A percentile compares a stretch with the other conserved stretches of the same genome.
Conservation (phyloP, 495 filamentous ascomycete species). For the Penicillium parvum region DNA sequence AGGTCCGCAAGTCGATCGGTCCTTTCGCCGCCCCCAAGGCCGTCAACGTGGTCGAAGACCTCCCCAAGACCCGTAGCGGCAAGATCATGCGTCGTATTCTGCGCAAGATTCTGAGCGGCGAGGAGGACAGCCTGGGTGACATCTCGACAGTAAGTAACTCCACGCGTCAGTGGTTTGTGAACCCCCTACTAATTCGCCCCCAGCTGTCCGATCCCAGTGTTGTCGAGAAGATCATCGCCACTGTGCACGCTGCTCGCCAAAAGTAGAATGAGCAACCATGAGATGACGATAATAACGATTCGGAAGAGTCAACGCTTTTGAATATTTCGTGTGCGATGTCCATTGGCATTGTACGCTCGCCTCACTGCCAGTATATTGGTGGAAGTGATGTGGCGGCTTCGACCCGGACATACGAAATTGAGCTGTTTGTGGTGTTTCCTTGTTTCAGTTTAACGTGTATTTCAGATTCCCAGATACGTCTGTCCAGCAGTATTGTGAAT, state of each 20-base stretch:
- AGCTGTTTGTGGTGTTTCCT: constrained; percentile 1
- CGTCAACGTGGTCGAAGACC: constrained; percentile 81
- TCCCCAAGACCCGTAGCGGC: constrained; percentile 93
- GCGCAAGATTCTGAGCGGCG: constrained; percentile 91
- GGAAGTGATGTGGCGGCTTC: neutral
- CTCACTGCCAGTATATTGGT: neutral
- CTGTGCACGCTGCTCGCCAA: constrained; percentile 61
- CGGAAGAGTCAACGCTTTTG: constrained; percentile 11
- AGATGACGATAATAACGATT: constrained; percentile 24
- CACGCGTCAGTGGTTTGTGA: too few species aligned
- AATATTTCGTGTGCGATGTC: neutral
- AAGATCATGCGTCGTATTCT: constrained; percentile 99
- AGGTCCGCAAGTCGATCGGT: constrained; percentile 94
- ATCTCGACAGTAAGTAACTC: constrained; percentile 71
- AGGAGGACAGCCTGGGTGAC: constrained; percentile 96
- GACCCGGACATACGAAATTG: constrained; percentile 4
- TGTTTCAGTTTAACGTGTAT: constrained; percentile 13
- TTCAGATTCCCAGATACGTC: constrained; percentile 26
- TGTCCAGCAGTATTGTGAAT: constrained; percentile 19
- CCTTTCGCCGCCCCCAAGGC: constrained; percentile 96
- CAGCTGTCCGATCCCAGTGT: constrained; percentile 87
- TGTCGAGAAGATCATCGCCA: constrained; percentile 82
- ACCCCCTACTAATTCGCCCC: too few species aligned
- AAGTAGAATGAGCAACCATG: constrained; percentile 37
- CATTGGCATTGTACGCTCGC: neutral